Base-by-base conservation (phyloP, 768 basidiomycete genomes). In the Tylopilus plumbeoviolaceoides region DNA sequence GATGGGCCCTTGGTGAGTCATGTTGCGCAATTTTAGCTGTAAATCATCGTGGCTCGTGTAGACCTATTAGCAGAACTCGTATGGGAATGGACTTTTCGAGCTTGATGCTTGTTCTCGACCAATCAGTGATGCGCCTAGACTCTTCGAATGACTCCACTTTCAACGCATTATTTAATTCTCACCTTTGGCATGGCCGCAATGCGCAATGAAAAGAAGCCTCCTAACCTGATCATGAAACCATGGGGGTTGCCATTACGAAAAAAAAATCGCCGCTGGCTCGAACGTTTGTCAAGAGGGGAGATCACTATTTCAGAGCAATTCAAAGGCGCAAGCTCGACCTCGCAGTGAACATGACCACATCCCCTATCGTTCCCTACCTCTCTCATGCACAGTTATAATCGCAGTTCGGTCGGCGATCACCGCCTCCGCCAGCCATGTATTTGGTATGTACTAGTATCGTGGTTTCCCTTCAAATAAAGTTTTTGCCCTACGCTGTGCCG, bases 351-450 rank as follows among this genome's bases (percentile, higher is more conserved):
- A n/a, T 38, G 12, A 25, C 25, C 11, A 25, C 21, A 39, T 51
- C 5, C 12, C 4, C 28, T 31, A 20, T 33, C 18, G n/a, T 15
- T n/a, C n/a, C n/a, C 35, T 42, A 27, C 23, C n/a, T 45, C 35
- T 8, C 30, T 43, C 47, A 4, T 15, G 17, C 15, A 7, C 17
- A 12, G 14, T 15, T 11, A 30, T 39, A 23, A 28, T 42, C 44
- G 58, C 43, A 39, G 51, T 48, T 54, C 46, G 41, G 30, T 38
- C 31, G 55, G 59, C 14, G 5, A 33, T 27, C 42, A 20, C 38
- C 12, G n/a, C 36, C 33, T 3, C 33, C 14, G 14, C 33, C 14
- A 30, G 28, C 14, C 33, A 5, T 15, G 35, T 17, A 15, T 36
- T n/a, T 38, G 36, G 8, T 38, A 18, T 9, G n/a, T n/a, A n/a